Evolutionary conservation across 768 basidiomycete species (phyloP).

Genomic region (Kwoniella newhampshirensis): DNA sequence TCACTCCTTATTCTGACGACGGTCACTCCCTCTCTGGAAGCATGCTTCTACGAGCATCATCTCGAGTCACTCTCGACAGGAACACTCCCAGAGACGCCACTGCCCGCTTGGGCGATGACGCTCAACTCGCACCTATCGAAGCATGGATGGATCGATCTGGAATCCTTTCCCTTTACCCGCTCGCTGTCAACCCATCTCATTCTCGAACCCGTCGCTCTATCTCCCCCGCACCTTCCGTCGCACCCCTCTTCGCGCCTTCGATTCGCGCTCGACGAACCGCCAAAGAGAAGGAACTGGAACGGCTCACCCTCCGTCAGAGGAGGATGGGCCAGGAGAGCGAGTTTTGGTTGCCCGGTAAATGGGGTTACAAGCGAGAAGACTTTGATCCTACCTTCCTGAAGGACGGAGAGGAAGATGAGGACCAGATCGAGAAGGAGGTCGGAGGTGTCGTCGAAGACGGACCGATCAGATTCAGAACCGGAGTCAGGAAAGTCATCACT

Average conservation of each 20-base stretch:
- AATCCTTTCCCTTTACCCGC: conserved; percentile 48
- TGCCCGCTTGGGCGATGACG: not conserved
- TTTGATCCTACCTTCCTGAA: conserved; percentile 18
- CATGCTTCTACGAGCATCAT: conserved; percentile 10
- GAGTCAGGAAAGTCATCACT: conserved; percentile 4
- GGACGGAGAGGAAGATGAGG: conserved; percentile 22
- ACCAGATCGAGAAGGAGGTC: conserved; percentile 11
- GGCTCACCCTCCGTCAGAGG: conserved; percentile 21
- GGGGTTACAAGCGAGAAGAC: conserved; percentile 29
- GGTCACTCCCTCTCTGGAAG: conserved; percentile 8
- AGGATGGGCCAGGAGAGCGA: conserved; percentile 18
- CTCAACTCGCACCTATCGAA: conserved; percentile 37
- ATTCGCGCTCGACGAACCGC: conserved; percentile 23
- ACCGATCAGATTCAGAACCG: conserved; percentile 33
- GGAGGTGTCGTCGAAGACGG: conserved; percentile 36
- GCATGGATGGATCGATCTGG: conserved; percentile 45
- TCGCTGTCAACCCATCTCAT: conserved; percentile 34
- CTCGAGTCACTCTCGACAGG: conserved; percentile 10
- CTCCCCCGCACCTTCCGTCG: conserved; percentile 29
- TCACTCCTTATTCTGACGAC: conserved; percentile 28
- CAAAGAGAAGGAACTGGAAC: conserved; percentile 22
- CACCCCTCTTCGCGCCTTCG: conserved; percentile 37
- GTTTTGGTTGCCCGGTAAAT: conserved; percentile 32
- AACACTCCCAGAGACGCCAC: not conserved
- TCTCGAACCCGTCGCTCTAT: conserved; percentile 4